A percentile compares a stretch with the other conserved stretches of the same genome.
Conservation (phyloP, 2,329 filamentous ascomycete genomes). For the Aspergillus glaucus region DNA sequence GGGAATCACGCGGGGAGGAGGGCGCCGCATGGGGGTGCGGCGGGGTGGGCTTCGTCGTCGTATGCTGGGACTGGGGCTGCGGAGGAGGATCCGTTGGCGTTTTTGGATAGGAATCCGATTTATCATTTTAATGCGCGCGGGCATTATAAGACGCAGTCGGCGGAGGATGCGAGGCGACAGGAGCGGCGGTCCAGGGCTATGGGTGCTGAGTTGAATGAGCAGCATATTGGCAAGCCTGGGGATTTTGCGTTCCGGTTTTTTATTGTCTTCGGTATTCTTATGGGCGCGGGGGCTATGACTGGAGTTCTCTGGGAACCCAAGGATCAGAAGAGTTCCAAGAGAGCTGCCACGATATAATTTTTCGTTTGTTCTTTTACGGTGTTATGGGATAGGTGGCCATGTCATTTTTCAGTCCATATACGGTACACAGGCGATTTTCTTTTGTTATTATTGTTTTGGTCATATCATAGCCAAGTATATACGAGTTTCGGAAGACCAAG, state of each 20-base stretch:
- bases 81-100: slow-evolving; percentile 21
- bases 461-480: slow-evolving; percentile 2
- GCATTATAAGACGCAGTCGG: slow-evolving; percentile 68
- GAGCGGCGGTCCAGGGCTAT: slow-evolving; percentile 35
- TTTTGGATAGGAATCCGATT: slow-evolving; percentile 47
- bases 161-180: slow-evolving; percentile 51
- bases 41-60: slow-evolving; percentile 41
- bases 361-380: too few relatives aligned
- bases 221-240: slow-evolving; percentile 17
- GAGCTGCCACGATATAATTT: too few relatives aligned
- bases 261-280: slow-evolving; percentile 33
- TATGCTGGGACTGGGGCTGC: slow-evolving; percentile 4
- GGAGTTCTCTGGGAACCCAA: slow-evolving; percentile 16
- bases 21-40: slow-evolving; percentile 27
- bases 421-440: neutral
- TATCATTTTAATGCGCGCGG: slow-evolving; percentile 71
- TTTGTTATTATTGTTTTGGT: neutral
- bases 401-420: neutral
- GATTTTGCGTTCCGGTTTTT: slow-evolving; percentile 31
- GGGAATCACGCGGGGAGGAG: slow-evolving; percentile 37
- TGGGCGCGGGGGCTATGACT: slow-evolving; percentile 23
- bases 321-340: slow-evolving; percentile 2
- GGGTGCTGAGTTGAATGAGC: slow-evolving; percentile 25
- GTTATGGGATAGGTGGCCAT: too few relatives aligned
- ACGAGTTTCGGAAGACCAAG: neutral